These are phyloP conservation scores for Acrasis kona DNA, from an alignment of 78 protist genomes.

Conservation along the genomic window DNA sequence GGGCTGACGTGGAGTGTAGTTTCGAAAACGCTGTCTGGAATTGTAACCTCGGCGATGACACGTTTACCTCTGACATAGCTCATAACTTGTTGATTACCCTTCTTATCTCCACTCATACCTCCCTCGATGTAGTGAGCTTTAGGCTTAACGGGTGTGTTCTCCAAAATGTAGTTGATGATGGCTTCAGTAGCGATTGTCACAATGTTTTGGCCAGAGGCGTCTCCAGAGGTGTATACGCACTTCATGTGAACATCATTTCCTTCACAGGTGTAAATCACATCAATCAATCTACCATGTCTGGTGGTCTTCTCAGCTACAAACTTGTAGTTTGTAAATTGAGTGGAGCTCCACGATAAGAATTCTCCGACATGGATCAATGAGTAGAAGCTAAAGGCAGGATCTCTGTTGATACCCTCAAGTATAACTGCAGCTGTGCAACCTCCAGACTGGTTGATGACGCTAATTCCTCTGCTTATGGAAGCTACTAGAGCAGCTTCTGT, in stretches of 20 bases:
- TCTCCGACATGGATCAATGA: slow-evolving; percentile 6
- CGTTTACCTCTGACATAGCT: slow-evolving; percentile 81
- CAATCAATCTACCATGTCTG: not conserved
- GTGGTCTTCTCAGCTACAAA: not conserved
- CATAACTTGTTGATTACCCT: not conserved
- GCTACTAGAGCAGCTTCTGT: slow-evolving; percentile 85
- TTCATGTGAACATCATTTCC: not conserved
- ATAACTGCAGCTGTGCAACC: slow-evolving; percentile 39
- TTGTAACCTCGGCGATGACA: slow-evolving; percentile 76
- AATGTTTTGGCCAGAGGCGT: not conserved
- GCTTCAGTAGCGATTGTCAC: not conserved
- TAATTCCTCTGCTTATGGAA: slow-evolving; percentile 48
- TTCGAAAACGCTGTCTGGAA: slow-evolving; percentile 47
- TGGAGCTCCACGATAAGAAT: slow-evolving; percentile 12
- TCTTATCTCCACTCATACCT: not conserved
- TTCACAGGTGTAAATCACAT: not conserved
- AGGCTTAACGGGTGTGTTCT: not conserved
- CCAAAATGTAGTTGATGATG: not conserved
- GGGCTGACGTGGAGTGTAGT: not conserved
- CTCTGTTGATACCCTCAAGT: slow-evolving; percentile 73
- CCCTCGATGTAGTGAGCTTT: not conserved
- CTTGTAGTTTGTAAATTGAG: not conserved
- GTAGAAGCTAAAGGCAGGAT: slow-evolving; percentile 50
- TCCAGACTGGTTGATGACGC: slow-evolving; percentile 30
- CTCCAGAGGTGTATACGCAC: not conserved